These are phyloP conservation scores for Podochytrium sp. DNA, from an alignment of 192 early-diverging fungal genomes.

Conservation along the genomic window DNA sequence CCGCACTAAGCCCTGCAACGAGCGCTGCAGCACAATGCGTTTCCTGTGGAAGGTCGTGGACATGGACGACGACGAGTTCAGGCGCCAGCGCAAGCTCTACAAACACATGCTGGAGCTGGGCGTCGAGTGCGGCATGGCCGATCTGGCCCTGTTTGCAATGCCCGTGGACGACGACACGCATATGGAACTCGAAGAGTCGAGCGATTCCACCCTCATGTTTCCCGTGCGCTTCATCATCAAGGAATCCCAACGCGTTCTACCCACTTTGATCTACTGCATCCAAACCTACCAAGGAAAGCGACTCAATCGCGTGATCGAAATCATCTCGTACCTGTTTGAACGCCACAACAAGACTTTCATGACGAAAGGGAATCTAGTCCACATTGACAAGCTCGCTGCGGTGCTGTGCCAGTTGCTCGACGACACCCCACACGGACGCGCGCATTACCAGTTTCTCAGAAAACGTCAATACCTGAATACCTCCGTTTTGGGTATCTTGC, in stretches of 20 bases:
- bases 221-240: background rate
- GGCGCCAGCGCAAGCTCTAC: background rate
- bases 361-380: background rate
- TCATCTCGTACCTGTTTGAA: background rate
- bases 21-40: background rate
- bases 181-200: background rate
- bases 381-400: background rate
- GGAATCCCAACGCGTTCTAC: background rate
- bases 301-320: background rate
- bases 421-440: background rate
- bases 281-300: background rate
- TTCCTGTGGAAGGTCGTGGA: background rate
- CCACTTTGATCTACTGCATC: background rate
- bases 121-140: background rate
- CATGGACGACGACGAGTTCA: background rate
- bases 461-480: background rate
- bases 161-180: background rate
- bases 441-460: background rate
- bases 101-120: background rate
- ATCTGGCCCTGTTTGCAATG: background rate
- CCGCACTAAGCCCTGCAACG: background rate
- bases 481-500: background rate
- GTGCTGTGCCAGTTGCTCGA: background rate
- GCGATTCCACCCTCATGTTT: background rate
- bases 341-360: background rate